Evolutionary conservation across 2,329 filamentous ascomycete genomes (phyloP).

Genomic region (Dactylellina sp.): DNA sequence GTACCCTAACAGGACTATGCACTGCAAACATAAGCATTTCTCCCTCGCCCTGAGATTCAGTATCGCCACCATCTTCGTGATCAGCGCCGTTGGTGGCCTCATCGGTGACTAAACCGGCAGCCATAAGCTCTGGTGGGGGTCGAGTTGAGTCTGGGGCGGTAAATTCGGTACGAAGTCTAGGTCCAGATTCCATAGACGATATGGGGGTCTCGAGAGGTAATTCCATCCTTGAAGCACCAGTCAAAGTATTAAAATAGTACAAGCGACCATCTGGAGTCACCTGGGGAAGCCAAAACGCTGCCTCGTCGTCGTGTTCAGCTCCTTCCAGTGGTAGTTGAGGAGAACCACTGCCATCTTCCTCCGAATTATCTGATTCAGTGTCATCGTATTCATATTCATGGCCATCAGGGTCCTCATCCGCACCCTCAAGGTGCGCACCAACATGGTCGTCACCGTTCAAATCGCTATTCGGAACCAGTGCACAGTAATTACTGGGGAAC

Average conservation of each 20-base stretch:
- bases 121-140: constrained; percentile 90
- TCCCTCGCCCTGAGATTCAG: constrained; percentile 73
- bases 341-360: constrained; percentile 67
- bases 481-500: constrained; percentile 99
- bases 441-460: constrained; percentile 75
- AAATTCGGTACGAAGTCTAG: constrained; percentile 87
- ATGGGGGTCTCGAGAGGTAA: constrained; percentile 90
- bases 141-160: constrained; percentile 89
- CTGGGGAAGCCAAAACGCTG: constrained; percentile 98
- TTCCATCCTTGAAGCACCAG: constrained; percentile 93
- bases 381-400: constrained; percentile 75
- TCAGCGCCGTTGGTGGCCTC: constrained; percentile 65
- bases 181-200: constrained; percentile 82
- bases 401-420: constrained; percentile 75
- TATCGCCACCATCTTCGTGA: constrained; percentile 83
- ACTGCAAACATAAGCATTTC: constrained; percentile 60
- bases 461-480: constrained; percentile 80
- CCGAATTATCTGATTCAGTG: constrained; percentile 66
- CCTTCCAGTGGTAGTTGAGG: constrained; percentile 73
- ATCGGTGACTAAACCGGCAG: constrained; percentile 78
- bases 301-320: constrained; percentile 76
- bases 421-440: constrained; percentile 70
- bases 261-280: constrained; percentile 91
- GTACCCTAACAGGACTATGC: constrained; percentile 58
- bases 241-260: constrained; percentile 99